Base-by-base conservation (phyloP, 768 basidiomycete genomes). In the Cyclocybe aegerita region DNA sequence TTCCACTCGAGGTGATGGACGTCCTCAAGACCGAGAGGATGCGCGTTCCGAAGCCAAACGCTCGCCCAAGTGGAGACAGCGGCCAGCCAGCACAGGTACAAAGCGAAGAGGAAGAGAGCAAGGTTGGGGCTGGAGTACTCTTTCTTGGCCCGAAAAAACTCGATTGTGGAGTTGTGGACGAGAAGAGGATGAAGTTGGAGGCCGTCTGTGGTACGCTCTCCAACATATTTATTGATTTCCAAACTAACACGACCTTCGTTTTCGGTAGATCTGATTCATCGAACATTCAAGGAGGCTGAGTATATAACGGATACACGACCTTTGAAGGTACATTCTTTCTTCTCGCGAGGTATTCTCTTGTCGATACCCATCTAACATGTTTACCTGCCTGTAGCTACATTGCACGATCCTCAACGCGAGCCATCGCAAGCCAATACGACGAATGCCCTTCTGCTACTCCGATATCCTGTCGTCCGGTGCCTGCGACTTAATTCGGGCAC, bases 371-470 rank as follows among this genome's bases (percentile, higher is more conserved):
- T 15, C 30, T 29, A 32, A 17, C 11, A 30, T 15, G 36, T 38
- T 32, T 34, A 55, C n/a, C 14, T 15, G 8, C 16, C 11, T 16
- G 39, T 47, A 77, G 75, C 62, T 79, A 11, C 79, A 80, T 46
- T 80, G 78, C 61, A 78, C 79, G 2, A 62, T 80, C 33, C 61
- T 81, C 41, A 82, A 82, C 48, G 74, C 78, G 1, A 71, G 65
- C 43, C 59, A 77, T 58, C 73, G 79, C 49, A 70, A 63, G 54
- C 75, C 73, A 4, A 51, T 55, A 31, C 57, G 63, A 12, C 57
- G 69, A 10, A 43, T 55, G 3, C 66, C 71, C n/a, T 76, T 76
- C 49, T 71, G 70, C 0, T 76, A 73, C 51, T 50, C 58, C 5
- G 70, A 73, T 36, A 68, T 77, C 17, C 63, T 73, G 11, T 56